These are phyloP conservation scores for Cryptococcus hybrid DNA, from an alignment of 1,284 basidiomycete genomes.

Conservation along the genomic window DNA sequence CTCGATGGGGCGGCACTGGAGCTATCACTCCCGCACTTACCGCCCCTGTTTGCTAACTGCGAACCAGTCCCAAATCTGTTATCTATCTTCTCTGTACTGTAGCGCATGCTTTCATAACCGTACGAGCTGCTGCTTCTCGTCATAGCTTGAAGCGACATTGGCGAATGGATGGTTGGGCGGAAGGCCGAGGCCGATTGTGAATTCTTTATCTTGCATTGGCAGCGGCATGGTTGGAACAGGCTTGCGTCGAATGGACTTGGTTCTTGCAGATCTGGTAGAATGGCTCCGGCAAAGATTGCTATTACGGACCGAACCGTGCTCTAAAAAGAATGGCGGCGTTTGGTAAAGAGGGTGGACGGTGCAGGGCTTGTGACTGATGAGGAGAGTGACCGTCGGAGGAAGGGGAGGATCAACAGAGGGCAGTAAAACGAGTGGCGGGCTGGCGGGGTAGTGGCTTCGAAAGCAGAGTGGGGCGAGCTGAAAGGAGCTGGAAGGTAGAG, in stretches of 20 bases:
- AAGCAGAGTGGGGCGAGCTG: too few relatives aligned
- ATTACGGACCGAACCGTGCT: not conserved
- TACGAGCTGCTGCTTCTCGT: not conserved
- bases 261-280: not conserved
- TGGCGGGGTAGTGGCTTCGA: too few relatives aligned
- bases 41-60: not conserved
- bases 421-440: not conserved
- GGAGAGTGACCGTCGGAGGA: not conserved
- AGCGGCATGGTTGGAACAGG: not conserved
- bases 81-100: not conserved
- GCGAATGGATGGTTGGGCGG: not conserved
- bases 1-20: not conserved
- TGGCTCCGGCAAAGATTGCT: not conserved
- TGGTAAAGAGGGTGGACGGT: not conserved
- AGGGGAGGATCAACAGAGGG: not conserved
- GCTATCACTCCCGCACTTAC: not conserved
- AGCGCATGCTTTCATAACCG: not conserved
- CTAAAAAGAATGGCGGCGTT: not conserved
- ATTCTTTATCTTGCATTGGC: not conserved
- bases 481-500: too few relatives aligned
- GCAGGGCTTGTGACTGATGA: not conserved
- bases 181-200: not conserved
- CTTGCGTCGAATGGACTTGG: not conserved
- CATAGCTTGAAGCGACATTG: not conserved
- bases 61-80: too few relatives aligned